phyloP scores from a whole-genome alignment of 495 filamentous ascomycete species.

The Apiosordaria backusii region DNA sequence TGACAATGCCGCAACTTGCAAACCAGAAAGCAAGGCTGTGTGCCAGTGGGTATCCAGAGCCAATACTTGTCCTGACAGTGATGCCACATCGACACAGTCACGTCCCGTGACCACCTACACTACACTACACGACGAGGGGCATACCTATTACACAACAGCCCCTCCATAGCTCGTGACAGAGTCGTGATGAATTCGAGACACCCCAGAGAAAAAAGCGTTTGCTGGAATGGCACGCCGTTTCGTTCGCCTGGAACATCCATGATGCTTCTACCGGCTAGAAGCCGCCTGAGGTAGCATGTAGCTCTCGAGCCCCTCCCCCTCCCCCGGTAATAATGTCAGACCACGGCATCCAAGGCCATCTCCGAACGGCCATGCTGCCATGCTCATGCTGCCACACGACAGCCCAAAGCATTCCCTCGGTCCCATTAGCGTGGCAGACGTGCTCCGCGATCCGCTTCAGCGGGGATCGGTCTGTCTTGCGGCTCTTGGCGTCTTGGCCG shows the following conservation, averaged over 20 bases:
- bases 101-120: slow-evolving; percentile 17
- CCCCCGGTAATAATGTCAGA: slow-evolving; percentile 19
- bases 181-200: not conserved
- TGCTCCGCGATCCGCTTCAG: slow-evolving; percentile 20
- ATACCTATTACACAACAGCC: not conserved
- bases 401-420: slow-evolving; percentile 17
- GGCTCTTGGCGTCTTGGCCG: slow-evolving; percentile 18
- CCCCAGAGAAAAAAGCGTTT: slow-evolving; percentile 4
- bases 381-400: not conserved
- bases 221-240: not conserved
- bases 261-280: slow-evolving; percentile 6
- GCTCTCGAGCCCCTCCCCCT: slow-evolving; percentile 20
- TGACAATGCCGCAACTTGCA: slow-evolving; percentile 21
- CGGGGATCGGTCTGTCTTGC: slow-evolving; percentile 18
- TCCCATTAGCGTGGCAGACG: slow-evolving; percentile 25
- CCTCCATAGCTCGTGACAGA: slow-evolving; percentile 1
- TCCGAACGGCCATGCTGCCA: slow-evolving; percentile 12
- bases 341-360: slow-evolving; percentile 10
- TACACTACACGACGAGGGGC: too few relatives aligned
- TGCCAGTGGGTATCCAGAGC: slow-evolving; percentile 13
- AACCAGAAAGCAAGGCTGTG: slow-evolving; percentile 20
- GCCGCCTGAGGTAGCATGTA: slow-evolving; percentile 3
- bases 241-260: not conserved
- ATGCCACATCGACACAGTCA: slow-evolving; percentile 18
- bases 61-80: slow-evolving; percentile 15